Conservation (phyloP, 2,329 filamentous ascomycete species). For the Talaromyces piceae region DNA sequence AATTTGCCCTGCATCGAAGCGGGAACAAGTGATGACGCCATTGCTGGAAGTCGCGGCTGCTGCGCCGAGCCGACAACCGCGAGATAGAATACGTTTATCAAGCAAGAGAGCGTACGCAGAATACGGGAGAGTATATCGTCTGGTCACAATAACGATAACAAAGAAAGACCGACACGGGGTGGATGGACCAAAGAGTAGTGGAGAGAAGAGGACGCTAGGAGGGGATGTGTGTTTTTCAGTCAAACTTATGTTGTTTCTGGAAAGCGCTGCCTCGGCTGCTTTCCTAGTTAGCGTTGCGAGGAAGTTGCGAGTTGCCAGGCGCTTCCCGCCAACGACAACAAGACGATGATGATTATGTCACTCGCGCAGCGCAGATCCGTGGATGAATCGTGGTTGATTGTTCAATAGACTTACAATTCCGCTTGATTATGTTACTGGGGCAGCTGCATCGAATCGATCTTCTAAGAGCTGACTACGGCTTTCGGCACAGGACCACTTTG, state of each 20-base stretch:
- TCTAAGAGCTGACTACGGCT: no score
- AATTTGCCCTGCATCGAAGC: conserved; percentile 40
- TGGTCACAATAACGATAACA: neutral
- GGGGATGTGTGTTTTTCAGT: conserved; percentile 11
- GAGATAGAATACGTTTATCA: neutral
- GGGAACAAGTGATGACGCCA: conserved; percentile 36
- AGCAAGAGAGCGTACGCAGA: no score
- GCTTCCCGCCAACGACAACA: neutral
- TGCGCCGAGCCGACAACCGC: neutral
- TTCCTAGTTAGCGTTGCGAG: neutral
- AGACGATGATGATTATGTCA: no score
- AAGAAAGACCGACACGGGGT: neutral
- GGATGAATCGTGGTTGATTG: no score
- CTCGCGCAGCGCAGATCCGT: no score
- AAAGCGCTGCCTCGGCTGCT: neutral
- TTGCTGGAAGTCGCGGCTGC: conserved; percentile 14
- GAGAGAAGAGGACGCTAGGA: conserved; percentile 9
- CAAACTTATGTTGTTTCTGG: conserved; percentile 11
- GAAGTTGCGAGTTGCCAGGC: neutral
- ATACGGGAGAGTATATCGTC: no score
- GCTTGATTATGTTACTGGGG: no score
- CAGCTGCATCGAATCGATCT: no score
- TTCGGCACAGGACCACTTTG: no score
- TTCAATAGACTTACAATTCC: no score
- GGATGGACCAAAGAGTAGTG: conserved; percentile 10